phyloP scores from a whole-genome alignment of 2,329 filamentous ascomycete genomes.

The Phaeosphaeria sp. region DNA sequence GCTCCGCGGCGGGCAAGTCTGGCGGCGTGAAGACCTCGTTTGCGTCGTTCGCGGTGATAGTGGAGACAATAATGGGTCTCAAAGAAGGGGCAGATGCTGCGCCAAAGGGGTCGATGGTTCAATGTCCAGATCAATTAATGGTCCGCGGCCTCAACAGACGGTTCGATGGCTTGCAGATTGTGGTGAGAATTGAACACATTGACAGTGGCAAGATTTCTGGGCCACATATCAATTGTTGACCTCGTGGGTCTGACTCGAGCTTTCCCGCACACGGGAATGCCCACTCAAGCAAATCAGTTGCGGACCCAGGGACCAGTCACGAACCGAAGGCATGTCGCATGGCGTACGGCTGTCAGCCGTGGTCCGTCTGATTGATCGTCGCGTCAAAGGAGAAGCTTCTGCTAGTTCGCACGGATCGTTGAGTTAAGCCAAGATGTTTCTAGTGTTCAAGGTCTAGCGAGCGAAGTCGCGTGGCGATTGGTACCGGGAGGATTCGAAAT shows the following conservation, averaged over 20 bases:
- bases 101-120: not conserved
- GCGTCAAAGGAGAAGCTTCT: not conserved
- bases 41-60: not conserved
- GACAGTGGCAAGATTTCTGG: not conserved
- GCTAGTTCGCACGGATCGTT: not conserved
- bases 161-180: too few relatives aligned
- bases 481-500: not conserved
- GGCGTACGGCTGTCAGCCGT: not conserved
- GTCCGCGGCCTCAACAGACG: not conserved
- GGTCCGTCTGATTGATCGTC: not conserved
- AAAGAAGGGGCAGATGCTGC: not conserved
- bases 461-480: not conserved
- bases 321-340: not conserved
- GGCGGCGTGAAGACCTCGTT: not conserved
- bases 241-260: not conserved
- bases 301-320: not conserved
- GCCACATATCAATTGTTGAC: not conserved
- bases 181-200: not conserved
- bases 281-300: not conserved
- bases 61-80: not conserved
- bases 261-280: not conserved
- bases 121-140: not conserved
- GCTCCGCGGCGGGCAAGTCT: conserved; percentile 1
- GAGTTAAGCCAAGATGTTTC: not conserved
- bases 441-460: not conserved